Evolutionary conservation across 768 basidiomycete genomes (phyloP), one percentile per base, ranked within the genome.

Genomic region (Calvatia gigantea): DNA sequence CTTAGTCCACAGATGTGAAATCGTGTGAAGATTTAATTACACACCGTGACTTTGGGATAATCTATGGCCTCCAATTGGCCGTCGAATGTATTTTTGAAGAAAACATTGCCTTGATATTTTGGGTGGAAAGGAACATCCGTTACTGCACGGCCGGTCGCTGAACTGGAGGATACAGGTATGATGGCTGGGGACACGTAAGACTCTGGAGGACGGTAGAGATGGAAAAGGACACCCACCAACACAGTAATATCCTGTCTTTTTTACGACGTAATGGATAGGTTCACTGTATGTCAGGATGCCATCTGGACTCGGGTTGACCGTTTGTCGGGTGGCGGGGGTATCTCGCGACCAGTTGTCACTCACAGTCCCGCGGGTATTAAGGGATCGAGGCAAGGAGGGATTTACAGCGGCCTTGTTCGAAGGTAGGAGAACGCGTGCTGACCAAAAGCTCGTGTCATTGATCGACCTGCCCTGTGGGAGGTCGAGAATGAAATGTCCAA

Each of bases 21-120:
- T 4, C 19, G 29, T 25, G 51, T 28, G 33, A 48, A 57, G 4
- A 17, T 25, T n/a, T 17, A 44, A n/a, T 42, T 38, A 69, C 91
- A 63, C 68, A 97, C 94, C 56, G 84, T 87, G 68, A 98, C 91
- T 84, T 98, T 98, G 9, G 97, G 97, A 70, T 98, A 97, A 68
- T 99, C 97, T 4, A 90, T 82, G 5, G 95, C 94, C 11, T 96
- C 83, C 19, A 99, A 77, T 67, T 89, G 83, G 17, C 97, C 97
- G 25, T 87, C 76, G 65, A 98, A 98, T 2, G 79, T 83, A 69
- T 97, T 98, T 62, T 79, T 81, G 77, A 99, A 98, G 43, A 89
- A 73, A 33, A 98, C 89, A 31, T 75, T 72, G 12, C 94, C 95
- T 8, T 76, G 73, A 69, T 94, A 98, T 17, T 79, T 75, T 23